Evolutionary conservation across 2,329 filamentous ascomycete genomes (phyloP), one percentile per base, ranked within the genome.

Genomic region (Fusarium veterinarium): DNA sequence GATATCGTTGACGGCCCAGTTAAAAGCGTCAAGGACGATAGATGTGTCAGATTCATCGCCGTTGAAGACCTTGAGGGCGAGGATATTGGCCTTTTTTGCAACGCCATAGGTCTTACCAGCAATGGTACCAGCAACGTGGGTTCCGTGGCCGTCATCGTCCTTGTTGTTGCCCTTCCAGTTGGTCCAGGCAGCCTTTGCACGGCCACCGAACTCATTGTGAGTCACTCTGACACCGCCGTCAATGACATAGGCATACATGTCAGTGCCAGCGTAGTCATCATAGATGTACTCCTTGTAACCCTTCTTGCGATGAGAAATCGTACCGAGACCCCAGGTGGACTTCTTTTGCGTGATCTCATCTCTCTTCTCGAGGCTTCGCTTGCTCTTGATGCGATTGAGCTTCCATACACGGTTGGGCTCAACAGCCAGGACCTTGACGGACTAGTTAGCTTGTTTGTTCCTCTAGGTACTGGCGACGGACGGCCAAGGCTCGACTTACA

Each of bases 41-140:
- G 75, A 67, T 1, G 69, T 76, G 9, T 75, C 63, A 12, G 73
- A 65, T 4, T 75, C 64, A 0, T 37, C 51, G 16, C 61, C 72
- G 8, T 66, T 73, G 11, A 86, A 81, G 19, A 86, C 83, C 77
- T 86, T 85, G 46, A 86, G 81, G 5, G 82, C 81, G 17, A 86
- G 74, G 8, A 86, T 65, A 8, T 79, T 81, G 6, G 81, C 77
- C 55, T 81, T 80, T 76, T 85, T 86, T 4, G 83, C 82, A n/a
- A 79, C 77, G 8, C 77, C 77, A 9, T 72, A 78, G 1, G 66
- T 76, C 33, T 66, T 76, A 16, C 77, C 69, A 9, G 53, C 74
- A 8, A 76, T 69, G 0, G 62, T 69, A 17, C 72, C 73, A 20
- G 72, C 66, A 16, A 75, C 69, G 11, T 75, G 73, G 17, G 73